Percentiles rank a stretch among this genome's conserved stretches.
phyloP scores from a whole-genome alignment of 2,329 filamentous ascomycete species.

The Chaetomium sp. region DNA sequence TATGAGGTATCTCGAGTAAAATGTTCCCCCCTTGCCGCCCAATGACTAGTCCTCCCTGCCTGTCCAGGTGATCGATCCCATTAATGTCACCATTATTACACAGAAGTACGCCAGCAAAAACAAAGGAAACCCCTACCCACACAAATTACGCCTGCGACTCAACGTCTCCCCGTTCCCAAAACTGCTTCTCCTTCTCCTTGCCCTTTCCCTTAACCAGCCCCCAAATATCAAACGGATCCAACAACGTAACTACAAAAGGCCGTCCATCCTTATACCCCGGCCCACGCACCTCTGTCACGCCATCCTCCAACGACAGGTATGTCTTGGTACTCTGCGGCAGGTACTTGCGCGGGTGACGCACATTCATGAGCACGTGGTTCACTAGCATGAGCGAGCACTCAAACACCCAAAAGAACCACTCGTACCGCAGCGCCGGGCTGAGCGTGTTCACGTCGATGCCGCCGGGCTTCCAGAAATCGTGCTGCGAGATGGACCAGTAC shows the following conservation, averaged over 20 bases:
- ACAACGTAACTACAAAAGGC: constrained; percentile 35
- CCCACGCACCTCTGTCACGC: constrained; percentile 42
- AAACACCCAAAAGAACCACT: constrained; percentile 55
- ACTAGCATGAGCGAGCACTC: constrained; percentile 47
- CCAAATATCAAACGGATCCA: constrained; percentile 29
- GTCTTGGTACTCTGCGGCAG: constrained; percentile 43
- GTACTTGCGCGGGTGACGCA: constrained; percentile 44
- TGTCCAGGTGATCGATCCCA: not conserved
- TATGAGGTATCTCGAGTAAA: too few species aligned
- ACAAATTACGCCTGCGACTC: not conserved
- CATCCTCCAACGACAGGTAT: constrained; percentile 48
- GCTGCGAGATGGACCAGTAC: constrained; percentile 43
- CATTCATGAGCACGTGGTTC: constrained; percentile 42
- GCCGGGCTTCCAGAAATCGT: constrained; percentile 36
- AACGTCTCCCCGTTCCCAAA: constrained; percentile 21
- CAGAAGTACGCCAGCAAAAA: not conserved
- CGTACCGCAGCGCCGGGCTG: constrained; percentile 45
- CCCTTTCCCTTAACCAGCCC: constrained; percentile 20
- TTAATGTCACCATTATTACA: not conserved
- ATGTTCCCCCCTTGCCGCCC: too few species aligned
- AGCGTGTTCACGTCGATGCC: constrained; percentile 39
- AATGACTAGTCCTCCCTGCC: too few species aligned
- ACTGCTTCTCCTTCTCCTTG: constrained; percentile 20
- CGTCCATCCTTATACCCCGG: constrained; percentile 44
- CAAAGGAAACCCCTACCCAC: not conserved